Percentiles rank a stretch among this genome's conserved stretches.
Conservation (phyloP, 2,329 filamentous ascomycete genomes). For the Neobulgaria alba region DNA sequence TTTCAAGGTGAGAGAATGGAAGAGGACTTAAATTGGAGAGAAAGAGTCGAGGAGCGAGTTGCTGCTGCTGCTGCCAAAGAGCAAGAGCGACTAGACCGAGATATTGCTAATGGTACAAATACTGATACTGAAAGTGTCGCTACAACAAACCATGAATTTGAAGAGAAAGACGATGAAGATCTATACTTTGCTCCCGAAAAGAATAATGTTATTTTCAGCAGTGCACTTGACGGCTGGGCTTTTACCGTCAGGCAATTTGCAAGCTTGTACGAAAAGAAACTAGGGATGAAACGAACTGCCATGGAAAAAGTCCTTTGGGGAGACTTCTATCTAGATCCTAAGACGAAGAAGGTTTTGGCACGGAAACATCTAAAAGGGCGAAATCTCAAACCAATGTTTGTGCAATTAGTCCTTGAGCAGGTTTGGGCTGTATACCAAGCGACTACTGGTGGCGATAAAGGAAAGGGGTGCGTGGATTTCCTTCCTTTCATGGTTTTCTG, state of each 20-base stretch:
- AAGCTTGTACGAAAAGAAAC: slow-evolving; percentile 87
- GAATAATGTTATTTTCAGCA: slow-evolving; percentile 98
- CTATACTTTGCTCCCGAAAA: slow-evolving; percentile 97
- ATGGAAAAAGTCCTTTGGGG: slow-evolving; percentile 97
- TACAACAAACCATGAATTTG: slow-evolving; percentile 59
- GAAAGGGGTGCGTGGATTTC: slow-evolving; percentile 60
- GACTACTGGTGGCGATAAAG: slow-evolving; percentile 72
- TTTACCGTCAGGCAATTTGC: slow-evolving; percentile 96
- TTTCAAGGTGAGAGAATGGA: slow-evolving; percentile 98
- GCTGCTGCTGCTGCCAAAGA: slow-evolving; percentile 61
- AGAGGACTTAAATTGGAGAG: slow-evolving; percentile 91
- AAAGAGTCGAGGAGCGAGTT: slow-evolving; percentile 80
- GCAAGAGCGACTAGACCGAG: slow-evolving; percentile 33
- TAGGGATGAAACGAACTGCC: slow-evolving; percentile 80
- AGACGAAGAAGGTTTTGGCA: slow-evolving; percentile 86
- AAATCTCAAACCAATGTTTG: slow-evolving; percentile 91
- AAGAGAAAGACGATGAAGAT: slow-evolving; percentile 91
- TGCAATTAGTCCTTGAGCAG: slow-evolving; percentile 89
- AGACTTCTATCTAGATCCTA: slow-evolving; percentile 91
- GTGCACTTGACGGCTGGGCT: slow-evolving; percentile 97
- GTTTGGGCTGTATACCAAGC: slow-evolving; percentile 95
- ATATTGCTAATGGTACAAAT: slow-evolving; percentile 27
- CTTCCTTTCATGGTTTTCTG: slow-evolving; percentile 27
- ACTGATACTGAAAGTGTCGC: slow-evolving; percentile 42
- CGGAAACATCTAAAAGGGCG: slow-evolving; percentile 90